Base-by-base conservation (phyloP, 139 green algal genomes). In the Coelastrella sp. region DNA sequence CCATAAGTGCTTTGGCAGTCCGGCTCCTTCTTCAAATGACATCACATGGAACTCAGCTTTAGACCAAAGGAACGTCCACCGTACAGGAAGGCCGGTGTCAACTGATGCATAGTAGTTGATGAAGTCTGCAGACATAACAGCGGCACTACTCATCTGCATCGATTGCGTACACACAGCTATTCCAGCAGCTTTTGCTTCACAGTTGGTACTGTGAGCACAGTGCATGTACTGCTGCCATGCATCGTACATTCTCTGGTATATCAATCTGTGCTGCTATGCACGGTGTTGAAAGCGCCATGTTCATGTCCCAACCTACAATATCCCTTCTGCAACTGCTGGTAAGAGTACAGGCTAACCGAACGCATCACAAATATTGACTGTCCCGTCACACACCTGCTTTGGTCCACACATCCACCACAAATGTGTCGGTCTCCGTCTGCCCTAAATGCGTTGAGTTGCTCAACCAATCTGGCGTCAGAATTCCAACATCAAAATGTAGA, bases 21-120 rank as follows among this genome's bases (percentile, higher is more conserved):
- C 45, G 8, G 23, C 25, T 2, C 48, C 67, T 7, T 40, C 35
- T 5, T 68, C n/a, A 25, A 37, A 86, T 3, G 34, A 19, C 7
- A 86, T 41, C 25, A 80, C 67, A 41, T 86, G 80, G 37, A 86
- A 86, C 45, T 86, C 80, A 32, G 80, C 80, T 19, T 34, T 32
- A 13, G 38, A 72, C 48, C 66, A 69, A 1, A 79, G 48, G 68
- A 86, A 86, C 2, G 80, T 86, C 80, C 80, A 86, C 35, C 80
- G 66, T 30, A 86, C 80, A 3, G 80, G 80, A 17, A n/a, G 32
- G 50, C 19, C 35, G 17, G 51, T 80, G 5, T 75, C 62, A 23
- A 40, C 37, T n/a, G 78, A 71, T n/a, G 67, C 68, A 68, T 86
- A 86, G 67, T 86, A 86, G 64, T 67, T 78, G 45, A 79, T 85